phyloP scores from a whole-genome alignment of 768 basidiomycete species.

The Auricularia sp. region DNA sequence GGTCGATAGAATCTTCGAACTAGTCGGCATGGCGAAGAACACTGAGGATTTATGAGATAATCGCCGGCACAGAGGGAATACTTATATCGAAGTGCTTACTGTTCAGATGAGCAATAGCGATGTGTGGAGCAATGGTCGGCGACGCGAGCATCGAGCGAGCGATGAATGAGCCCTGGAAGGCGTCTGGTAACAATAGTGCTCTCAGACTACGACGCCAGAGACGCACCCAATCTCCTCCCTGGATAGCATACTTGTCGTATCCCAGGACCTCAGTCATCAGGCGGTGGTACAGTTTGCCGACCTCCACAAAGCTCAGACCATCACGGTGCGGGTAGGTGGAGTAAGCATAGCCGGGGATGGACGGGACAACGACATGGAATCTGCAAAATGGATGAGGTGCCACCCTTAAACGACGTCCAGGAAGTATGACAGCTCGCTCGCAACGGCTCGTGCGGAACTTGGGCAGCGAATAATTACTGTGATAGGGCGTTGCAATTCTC shows the following conservation, averaged over 20 bases:
- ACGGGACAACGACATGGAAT: slow-evolving; percentile 12
- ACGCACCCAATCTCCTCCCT: slow-evolving; percentile 15
- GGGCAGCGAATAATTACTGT: too few species aligned
- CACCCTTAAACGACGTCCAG: too few species aligned
- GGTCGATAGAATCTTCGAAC: not conserved
- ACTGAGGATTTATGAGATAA: not conserved
- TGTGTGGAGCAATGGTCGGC: not conserved
- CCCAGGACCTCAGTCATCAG: slow-evolving; percentile 12
- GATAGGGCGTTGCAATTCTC: too few species aligned
- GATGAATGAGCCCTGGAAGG: not conserved
- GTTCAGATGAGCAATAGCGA: not conserved
- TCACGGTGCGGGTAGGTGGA: slow-evolving; percentile 8
- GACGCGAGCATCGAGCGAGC: not conserved
- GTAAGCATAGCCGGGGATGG: slow-evolving; percentile 8
- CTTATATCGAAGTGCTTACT: not conserved
- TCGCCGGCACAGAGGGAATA: not conserved
- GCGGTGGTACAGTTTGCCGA: slow-evolving; percentile 8
- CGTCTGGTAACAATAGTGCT: too few species aligned
- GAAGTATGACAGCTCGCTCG: too few species aligned
- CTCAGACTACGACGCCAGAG: too few species aligned
- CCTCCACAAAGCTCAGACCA: slow-evolving; percentile 8
- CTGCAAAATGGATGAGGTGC: not conserved
- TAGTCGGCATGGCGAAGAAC: not conserved
- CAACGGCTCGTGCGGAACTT: too few species aligned
- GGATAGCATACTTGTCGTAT: slow-evolving; percentile 10